Evolutionary conservation across 352 stramenopile species (phyloP).

Genomic region (Aphanomyces astaci): DNA sequence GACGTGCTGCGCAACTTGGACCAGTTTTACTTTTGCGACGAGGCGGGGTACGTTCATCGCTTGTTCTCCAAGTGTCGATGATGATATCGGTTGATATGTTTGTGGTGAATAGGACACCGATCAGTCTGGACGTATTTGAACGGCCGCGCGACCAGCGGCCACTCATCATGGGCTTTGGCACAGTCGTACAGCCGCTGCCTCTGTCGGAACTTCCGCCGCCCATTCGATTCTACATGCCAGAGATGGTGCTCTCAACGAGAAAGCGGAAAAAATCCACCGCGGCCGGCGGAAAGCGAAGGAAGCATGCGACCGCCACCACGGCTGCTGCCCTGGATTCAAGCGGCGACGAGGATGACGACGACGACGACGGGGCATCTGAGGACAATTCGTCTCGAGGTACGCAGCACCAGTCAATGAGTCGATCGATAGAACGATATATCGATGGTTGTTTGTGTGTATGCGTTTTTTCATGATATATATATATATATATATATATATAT

Average conservation of each 20-base stretch:
- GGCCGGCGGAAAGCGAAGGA: constrained; percentile 25
- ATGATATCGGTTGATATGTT: too few species aligned
- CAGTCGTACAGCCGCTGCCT: constrained; percentile 65
- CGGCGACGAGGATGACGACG: too few species aligned
- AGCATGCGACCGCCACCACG: not conserved
- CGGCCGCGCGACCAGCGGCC: constrained; percentile 60
- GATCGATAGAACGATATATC: too few species aligned
- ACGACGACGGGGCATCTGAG: constrained; percentile 42
- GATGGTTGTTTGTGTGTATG: too few species aligned
- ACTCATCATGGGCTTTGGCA: constrained; percentile 79
- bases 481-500: too few species aligned
- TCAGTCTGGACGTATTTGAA: constrained; percentile 75
- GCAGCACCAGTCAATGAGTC: too few species aligned
- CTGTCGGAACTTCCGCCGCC: constrained; percentile 49
- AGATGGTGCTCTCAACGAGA: constrained; percentile 43
- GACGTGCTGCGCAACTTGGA: constrained; percentile 72
- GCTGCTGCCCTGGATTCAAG: too few species aligned
- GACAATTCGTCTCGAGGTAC: too few species aligned
- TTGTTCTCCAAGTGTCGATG: constrained; percentile 2
- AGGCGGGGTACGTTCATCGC: constrained; percentile 44
- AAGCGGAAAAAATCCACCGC: constrained; percentile 1
- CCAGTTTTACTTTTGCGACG: constrained; percentile 82
- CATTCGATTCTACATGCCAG: constrained; percentile 33
- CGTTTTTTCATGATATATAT: too few species aligned
- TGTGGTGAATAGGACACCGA: constrained; percentile 39